phyloP scores from a whole-genome alignment of 805 yeast species.

The Lachancea sp. region DNA sequence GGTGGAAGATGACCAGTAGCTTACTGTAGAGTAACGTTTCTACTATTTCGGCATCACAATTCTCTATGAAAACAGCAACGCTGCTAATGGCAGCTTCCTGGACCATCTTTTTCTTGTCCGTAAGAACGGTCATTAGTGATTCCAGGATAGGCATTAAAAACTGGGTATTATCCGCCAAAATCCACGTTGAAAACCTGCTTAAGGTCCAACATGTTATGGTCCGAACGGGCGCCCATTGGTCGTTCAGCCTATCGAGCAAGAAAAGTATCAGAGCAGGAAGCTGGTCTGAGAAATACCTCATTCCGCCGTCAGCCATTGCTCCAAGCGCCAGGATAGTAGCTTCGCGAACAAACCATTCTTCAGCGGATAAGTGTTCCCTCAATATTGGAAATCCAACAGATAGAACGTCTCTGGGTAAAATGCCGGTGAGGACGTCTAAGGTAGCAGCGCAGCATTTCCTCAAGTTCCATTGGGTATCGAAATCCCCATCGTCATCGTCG shows the following conservation, averaged over 20 bases:
- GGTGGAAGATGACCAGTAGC: conserved; percentile 60
- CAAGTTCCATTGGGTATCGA: conserved; percentile 76
- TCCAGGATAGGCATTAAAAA: conserved; percentile 74
- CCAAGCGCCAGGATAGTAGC: conserved; percentile 93
- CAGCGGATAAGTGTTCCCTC: conserved; percentile 59
- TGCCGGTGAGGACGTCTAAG: conserved; percentile 69
- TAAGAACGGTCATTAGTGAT: conserved; percentile 64
- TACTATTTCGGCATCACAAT: conserved; percentile 56
- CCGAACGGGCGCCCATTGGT: conserved; percentile 75
- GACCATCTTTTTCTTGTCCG: conserved; percentile 85
- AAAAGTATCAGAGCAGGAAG: conserved; percentile 80
- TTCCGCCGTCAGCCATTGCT: conserved; percentile 87
- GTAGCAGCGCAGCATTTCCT: conserved; percentile 95
- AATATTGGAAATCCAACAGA: conserved; percentile 65
- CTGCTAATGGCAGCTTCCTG: conserved; percentile 93
- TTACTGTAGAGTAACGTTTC: conserved; percentile 55
- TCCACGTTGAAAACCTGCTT: conserved; percentile 79
- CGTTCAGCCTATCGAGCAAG: conserved; percentile 71
- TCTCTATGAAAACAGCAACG: conserved; percentile 75
- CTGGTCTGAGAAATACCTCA: conserved; percentile 60
- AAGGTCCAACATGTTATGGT: conserved; percentile 96
- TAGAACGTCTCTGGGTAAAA: conserved; percentile 61
- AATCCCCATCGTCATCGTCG: conserved; percentile 65
- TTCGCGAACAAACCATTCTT: conserved; percentile 85
- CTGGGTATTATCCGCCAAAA: conserved; percentile 60